Conservation (phyloP, 148 eudicot species). For the Bassia scoparia region DNA sequence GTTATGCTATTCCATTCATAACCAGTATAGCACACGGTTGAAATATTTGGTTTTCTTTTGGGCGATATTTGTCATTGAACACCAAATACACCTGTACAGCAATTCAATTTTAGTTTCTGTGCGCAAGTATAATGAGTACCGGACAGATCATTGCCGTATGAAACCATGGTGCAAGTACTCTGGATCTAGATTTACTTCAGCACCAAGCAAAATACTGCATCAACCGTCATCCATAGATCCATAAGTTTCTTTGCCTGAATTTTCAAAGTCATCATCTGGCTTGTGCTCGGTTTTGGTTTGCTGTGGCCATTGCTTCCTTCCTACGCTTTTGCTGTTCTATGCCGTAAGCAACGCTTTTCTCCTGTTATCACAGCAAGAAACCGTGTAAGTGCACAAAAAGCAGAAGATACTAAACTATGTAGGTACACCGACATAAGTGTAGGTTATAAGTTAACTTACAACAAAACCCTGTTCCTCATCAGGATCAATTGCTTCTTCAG, state of each 20-base stretch:
- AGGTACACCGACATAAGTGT: background rate
- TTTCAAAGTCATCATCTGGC: slow-evolving; percentile 74
- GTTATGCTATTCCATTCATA: slow-evolving; percentile 98
- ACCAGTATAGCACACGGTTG: slow-evolving; percentile 98
- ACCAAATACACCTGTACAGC: slow-evolving; percentile 86
- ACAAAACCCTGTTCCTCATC: slow-evolving; percentile 73
- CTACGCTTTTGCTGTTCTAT: slow-evolving; percentile 62
- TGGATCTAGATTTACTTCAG: slow-evolving; percentile 79
- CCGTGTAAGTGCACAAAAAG: background rate
- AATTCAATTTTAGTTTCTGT: background rate
- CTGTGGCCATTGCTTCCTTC: slow-evolving; percentile 69
- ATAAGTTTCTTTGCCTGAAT: slow-evolving; percentile 74
- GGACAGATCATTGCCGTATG: background rate
- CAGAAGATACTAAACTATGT: background rate
- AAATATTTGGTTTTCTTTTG: slow-evolving; percentile 98
- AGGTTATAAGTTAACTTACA: slow-evolving; percentile 38
- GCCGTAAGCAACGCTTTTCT: slow-evolving; percentile 40
- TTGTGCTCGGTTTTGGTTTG: slow-evolving; percentile 42
- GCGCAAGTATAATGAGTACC: no score
- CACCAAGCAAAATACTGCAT: slow-evolving; percentile 74
- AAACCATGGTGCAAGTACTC: slow-evolving; percentile 38
- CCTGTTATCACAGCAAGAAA: slow-evolving; percentile 12
- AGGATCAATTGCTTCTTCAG: slow-evolving; percentile 97
- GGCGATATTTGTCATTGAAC: slow-evolving; percentile 99
- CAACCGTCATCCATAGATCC: slow-evolving; percentile 94